Evolutionary conservation across 179 eudicot species (phyloP).

Genomic region (Beta lomatogona): DNA sequence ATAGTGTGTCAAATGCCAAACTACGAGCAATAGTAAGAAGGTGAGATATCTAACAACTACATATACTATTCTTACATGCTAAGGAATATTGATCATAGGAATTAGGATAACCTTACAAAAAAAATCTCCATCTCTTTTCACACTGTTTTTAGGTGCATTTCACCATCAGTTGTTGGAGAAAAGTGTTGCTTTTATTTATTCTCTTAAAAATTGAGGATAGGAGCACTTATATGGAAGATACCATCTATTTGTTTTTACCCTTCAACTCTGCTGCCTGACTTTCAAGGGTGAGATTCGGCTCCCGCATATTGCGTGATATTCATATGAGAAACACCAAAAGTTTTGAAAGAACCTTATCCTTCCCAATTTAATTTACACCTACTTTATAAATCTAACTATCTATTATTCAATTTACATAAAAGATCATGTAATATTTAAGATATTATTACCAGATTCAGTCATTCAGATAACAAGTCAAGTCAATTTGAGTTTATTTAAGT

Average conservation of each 20-base stretch:
- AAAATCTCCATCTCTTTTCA: too few relatives aligned
- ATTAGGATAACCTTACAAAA: not conserved
- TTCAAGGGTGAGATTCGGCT: slow-evolving; percentile 4
- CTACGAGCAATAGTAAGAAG: not conserved
- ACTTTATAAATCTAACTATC: too few relatives aligned
- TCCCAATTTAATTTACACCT: not conserved
- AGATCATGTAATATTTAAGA: too few relatives aligned
- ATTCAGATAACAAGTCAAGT: too few relatives aligned
- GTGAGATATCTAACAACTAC: not conserved
- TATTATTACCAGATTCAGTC: too few relatives aligned
- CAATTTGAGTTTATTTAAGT: too few relatives aligned
- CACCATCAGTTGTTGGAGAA: slow-evolving; percentile 25
- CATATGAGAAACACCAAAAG: not conserved
- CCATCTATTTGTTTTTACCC: not conserved
- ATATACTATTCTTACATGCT: slow-evolving; percentile 22
- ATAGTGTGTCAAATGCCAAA: too few relatives aligned
- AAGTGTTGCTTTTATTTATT: slow-evolving; percentile 28
- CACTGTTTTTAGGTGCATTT: slow-evolving; percentile 14
- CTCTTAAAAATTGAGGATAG: slow-evolving; percentile 6
- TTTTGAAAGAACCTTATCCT: slow-evolving; percentile 13
- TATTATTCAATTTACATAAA: too few relatives aligned
- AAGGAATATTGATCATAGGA: slow-evolving; percentile 15
- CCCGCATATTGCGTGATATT: slow-evolving; percentile 5
- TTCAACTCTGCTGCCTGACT: not conserved
- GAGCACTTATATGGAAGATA: slow-evolving; percentile 12